Conservation (phyloP, 768 basidiomycete genomes). For the Multifurca ochricompacta region DNA sequence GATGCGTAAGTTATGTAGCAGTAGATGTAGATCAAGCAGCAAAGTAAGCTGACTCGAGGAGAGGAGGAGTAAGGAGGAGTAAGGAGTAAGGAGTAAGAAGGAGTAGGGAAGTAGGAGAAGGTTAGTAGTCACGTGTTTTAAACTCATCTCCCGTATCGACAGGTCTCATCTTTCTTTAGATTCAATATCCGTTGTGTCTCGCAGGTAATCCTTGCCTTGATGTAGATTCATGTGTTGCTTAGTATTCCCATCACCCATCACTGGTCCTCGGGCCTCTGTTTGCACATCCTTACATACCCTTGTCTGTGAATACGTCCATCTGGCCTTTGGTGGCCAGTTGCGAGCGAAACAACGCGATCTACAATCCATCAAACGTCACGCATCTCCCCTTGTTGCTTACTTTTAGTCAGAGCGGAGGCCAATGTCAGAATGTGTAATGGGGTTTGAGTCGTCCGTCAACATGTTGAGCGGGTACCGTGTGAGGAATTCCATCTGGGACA, state of each 20-base stretch:
- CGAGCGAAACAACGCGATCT: slow-evolving; percentile 56
- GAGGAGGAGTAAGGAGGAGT: too few species aligned
- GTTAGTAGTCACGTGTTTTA: too few species aligned
- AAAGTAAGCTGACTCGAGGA: too few species aligned
- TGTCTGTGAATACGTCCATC: slow-evolving; percentile 24
- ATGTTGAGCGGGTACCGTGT: slow-evolving; percentile 57
- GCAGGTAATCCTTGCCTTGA: slow-evolving; percentile 64
- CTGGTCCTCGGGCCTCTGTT: slow-evolving; percentile 26
- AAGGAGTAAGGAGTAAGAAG: too few species aligned
- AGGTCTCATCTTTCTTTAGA: too few species aligned
- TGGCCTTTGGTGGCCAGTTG: slow-evolving; percentile 36
- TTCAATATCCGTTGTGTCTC: slow-evolving; percentile 69
- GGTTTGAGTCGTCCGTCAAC: slow-evolving; percentile 57
- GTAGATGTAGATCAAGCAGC: too few species aligned
- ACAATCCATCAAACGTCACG: not conserved
- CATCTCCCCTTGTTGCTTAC: not conserved
- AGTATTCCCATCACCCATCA: slow-evolving; percentile 24
- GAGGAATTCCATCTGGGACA: slow-evolving; percentile 27
- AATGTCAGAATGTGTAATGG: slow-evolving; percentile 69
- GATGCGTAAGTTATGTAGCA: slow-evolving; percentile 7
- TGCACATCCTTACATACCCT: slow-evolving; percentile 22
- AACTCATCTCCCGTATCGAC: too few species aligned
- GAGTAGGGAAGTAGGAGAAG: too few species aligned
- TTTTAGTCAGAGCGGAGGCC: slow-evolving; percentile 48
- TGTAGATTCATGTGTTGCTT: slow-evolving; percentile 50